Percentiles rank a stretch among this genome's conserved stretches.
phyloP scores from a whole-genome alignment of 208 protist species.

The Porcisia hertigi region DNA sequence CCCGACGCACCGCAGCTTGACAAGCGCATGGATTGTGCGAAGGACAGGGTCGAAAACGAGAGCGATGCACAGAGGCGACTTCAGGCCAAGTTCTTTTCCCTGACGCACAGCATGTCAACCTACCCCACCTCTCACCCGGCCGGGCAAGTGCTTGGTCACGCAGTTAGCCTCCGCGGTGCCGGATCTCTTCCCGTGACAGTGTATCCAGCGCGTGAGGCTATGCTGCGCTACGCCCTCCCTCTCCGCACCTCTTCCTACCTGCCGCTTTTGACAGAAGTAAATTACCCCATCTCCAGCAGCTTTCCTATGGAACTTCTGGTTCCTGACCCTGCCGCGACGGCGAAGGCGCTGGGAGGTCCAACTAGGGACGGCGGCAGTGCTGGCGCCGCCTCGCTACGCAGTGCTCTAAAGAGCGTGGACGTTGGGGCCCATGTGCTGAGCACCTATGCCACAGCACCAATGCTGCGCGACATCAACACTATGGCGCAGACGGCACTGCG shows the following conservation, averaged over 20 bases:
- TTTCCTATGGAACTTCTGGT: slow-evolving; percentile 69
- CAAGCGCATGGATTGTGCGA: background rate
- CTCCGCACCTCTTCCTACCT: slow-evolving; percentile 68
- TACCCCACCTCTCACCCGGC: slow-evolving; percentile 31
- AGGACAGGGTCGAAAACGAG: background rate
- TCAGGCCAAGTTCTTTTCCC: slow-evolving; percentile 45
- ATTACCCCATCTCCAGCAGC: slow-evolving; percentile 69
- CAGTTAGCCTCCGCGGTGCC: slow-evolving; percentile 66
- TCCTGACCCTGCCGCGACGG: slow-evolving; percentile 13
- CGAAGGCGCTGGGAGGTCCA: background rate
- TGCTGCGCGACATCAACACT: slow-evolving; percentile 42
- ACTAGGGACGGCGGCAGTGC: background rate
- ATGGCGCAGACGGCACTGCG: slow-evolving; percentile 47
- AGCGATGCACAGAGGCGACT: background rate
- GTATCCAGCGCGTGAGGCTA: slow-evolving; percentile 67
- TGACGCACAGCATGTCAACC: slow-evolving; percentile 59
- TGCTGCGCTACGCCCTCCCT: slow-evolving; percentile 78
- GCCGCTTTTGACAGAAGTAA: slow-evolving; percentile 53
- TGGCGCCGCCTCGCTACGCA: slow-evolving; percentile 9
- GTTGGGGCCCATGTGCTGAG: slow-evolving; percentile 66
- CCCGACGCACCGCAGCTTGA: slow-evolving; percentile 15
- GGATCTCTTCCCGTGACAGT: slow-evolving; percentile 43
- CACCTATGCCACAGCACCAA: slow-evolving; percentile 68
- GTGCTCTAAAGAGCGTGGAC: slow-evolving; percentile 36
- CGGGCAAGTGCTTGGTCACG: slow-evolving; percentile 73